Evolutionary conservation across 2,329 filamentous ascomycete genomes (phyloP), one percentile per base, ranked within the genome.

Genomic region (Myotisia sp.): DNA sequence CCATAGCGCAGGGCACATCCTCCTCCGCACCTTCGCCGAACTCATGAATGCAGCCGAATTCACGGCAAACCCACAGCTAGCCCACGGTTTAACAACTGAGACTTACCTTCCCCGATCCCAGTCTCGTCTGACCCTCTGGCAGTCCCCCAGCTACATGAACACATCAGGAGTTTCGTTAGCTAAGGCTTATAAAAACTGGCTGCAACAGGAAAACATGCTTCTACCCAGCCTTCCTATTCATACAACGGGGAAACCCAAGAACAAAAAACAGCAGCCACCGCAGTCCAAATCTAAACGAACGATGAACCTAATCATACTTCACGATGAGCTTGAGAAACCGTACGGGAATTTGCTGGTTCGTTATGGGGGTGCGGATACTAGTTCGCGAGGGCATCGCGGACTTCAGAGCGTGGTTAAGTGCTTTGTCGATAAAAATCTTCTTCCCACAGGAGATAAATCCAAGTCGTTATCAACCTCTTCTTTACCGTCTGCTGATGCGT

Each of bases 121-220:
- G 53, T 44, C 54, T 48, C 71, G 67, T 23, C 74, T 71, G 51
- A 79, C 72, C 2, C 65, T 92, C 10, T 75, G 82, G 58, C 77
- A 90, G 53, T 84, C 76, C 20, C 74, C 78, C 0, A 73, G 71
- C 0, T 59, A 77, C 21, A 95, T 98, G 90, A 98, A 95, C 53
- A 62, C 79, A 3, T 82, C 76, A 2, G 90, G 90, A 0, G 64
- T 68, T 0, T 80, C 76, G 39, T 70, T 93, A 0, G 62, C 70
- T 3, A 64, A 64, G 2, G 74, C 77, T 2, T 85, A 79, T 65
- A 66, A 65, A 43, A 62, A 44, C 8, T 62, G 49, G 51, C 36
- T 50, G n/a, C 24, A 29, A n/a, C 14, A 20, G 17, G 39, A 41
- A 12, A 16, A 21, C 36, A 21, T 26, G 12, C n/a, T 24, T 5